Base-by-base conservation (phyloP, 1,139 yeast genomes). In the Geotrichum bryndzae region DNA sequence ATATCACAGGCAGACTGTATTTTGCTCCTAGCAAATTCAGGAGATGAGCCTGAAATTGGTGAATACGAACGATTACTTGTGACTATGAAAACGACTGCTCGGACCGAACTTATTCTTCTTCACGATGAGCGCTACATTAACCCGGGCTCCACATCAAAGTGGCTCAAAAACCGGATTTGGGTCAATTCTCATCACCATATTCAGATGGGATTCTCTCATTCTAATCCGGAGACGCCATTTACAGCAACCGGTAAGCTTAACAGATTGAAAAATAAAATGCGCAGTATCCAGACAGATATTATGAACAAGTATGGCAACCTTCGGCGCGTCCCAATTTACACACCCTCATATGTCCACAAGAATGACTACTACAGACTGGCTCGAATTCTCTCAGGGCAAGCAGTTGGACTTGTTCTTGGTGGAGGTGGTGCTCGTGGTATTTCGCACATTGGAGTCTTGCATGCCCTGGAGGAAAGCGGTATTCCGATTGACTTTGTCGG, bases 371-470 rank as follows among this genome's bases (percentile, higher is more conserved):
- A 90, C 73, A 80, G 99, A 63, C 76, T 94, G 46, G 99, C 99
- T 0, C 81, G 99, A 68, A 82, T 94, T 13, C 76, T 94, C 29
- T 89, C 97, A 0, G 96, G 96, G 18, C 91, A 91, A 72, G 96
- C 97, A 0, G 90, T 94, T 46, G 99, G 98, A 0, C 78, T 94
- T 23, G 97, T 94, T 2, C 79, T 94, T 8, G 99, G 99, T 3
- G 99, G 99, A 15, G 99, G 99, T 55, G 99, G 99, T 45, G 96
- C 99, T 0, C 81, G 99, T 69, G 99, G 99, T 1, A 82, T 94
- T 22, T 84, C 97, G 7, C 99, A 94, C 72, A 81, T 92, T 57
- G 99, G 99, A 6, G 87, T 94, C 2, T 84, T 94, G 15, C 84
- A 86, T 60, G 97, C 97, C 0, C 76, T 94, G n/a, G 98, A 94